Conservation (phyloP, 306 rosid genomes). For the Gleditsia sinensis region DNA sequence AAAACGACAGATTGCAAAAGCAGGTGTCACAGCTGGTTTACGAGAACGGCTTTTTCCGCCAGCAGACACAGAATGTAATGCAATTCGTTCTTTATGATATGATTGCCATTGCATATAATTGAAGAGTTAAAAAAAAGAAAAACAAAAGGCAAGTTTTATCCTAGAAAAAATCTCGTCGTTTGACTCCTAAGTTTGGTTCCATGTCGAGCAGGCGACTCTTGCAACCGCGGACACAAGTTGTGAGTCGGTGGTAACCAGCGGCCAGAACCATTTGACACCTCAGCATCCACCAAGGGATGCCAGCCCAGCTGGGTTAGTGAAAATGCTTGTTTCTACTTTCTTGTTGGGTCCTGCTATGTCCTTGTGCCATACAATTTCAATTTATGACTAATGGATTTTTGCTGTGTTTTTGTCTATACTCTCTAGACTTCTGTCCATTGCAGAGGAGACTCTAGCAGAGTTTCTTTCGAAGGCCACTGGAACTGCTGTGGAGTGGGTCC, state of each 20-base stretch:
- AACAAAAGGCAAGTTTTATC: no score
- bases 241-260: constrained; percentile 93
- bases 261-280: constrained; percentile 89
- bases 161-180: no score
- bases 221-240: constrained; percentile 96
- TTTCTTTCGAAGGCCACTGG: constrained; percentile 99
- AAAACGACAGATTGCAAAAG: constrained; percentile 95
- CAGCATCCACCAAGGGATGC: constrained; percentile 99
- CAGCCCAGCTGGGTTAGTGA: constrained; percentile 97
- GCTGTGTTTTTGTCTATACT: constrained; percentile 39
- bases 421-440: constrained; percentile 95
- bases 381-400: constrained; percentile 34
- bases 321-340: neutral
- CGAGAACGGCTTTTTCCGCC: constrained; percentile 92
- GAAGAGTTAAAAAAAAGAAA: neutral
- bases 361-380: neutral
- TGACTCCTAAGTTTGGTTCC: constrained; percentile 2
- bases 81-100: neutral
- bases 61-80: constrained; percentile 85
- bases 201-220: constrained; percentile 56
- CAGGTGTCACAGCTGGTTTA: constrained; percentile 95
- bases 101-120: neutral
- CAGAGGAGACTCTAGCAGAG: constrained; percentile 99
- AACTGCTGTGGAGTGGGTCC: constrained; percentile 99
- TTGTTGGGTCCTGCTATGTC: constrained; percentile 29